A percentile compares a stretch with the other conserved stretches of the same genome.
phyloP scores from a whole-genome alignment of 352 stramenopile genomes.

The Phytopythium chamaehyphon region DNA sequence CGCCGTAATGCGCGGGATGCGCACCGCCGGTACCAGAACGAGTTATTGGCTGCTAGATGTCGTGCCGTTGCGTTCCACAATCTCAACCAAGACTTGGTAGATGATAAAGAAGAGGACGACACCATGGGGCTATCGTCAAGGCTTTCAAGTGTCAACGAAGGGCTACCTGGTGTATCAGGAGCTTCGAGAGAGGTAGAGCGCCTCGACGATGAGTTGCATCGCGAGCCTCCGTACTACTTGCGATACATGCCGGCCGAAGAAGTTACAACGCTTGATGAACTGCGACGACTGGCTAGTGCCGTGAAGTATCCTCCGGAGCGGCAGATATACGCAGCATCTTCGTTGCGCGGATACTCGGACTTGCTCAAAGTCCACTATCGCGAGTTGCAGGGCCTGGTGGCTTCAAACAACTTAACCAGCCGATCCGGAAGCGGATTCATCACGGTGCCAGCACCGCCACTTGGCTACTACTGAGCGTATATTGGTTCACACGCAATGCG shows the following conservation, averaged over 20 bases:
- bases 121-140: conserved; percentile 9
- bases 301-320: conserved; percentile 50
- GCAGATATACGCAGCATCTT: conserved; percentile 55
- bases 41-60: conserved; percentile 41
- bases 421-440: conserved; percentile 6
- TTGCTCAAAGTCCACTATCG: conserved; percentile 69
- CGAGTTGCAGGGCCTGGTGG: conserved; percentile 25
- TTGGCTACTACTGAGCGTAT: conserved; percentile 36
- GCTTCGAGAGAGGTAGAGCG: conserved; percentile 49
- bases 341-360: conserved; percentile 58
- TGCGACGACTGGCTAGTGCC: conserved; percentile 45
- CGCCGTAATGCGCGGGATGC: conserved; percentile 46
- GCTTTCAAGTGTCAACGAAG: conserved; percentile 45
- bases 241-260: conserved; percentile 66
- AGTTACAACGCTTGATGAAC: conserved; percentile 51
- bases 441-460: conserved; percentile 41
- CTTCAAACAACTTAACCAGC: not conserved
- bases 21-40: conserved; percentile 57
- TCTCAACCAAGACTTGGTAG: conserved; percentile 33
- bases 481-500: not conserved
- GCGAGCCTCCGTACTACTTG: conserved; percentile 70
- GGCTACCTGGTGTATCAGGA: conserved; percentile 45
- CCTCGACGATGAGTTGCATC: conserved; percentile 49
- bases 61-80: conserved; percentile 50
- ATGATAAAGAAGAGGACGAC: conserved; percentile 28